Percentiles rank a stretch among this genome's conserved stretches.
Conservation (phyloP, 2,329 filamentous ascomycete genomes). For the Plenodomus biglobosus region DNA sequence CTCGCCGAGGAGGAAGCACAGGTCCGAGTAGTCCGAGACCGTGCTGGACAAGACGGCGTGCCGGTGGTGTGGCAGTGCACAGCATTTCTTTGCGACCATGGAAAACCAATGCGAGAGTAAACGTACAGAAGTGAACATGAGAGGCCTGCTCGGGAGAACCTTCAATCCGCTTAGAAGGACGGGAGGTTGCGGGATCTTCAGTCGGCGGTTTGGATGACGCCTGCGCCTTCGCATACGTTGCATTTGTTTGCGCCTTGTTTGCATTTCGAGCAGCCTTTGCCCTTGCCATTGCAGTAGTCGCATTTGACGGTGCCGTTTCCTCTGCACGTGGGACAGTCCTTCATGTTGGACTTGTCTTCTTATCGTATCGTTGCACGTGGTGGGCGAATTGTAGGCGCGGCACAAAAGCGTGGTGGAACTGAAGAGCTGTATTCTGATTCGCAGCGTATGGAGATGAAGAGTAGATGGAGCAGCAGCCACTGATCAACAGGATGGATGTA, state of each 20-base stretch:
- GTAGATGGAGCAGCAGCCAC: background rate
- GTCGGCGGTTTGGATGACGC: constrained; percentile 36
- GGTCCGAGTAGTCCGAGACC: too few species aligned
- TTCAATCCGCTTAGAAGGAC: background rate
- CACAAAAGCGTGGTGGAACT: background rate
- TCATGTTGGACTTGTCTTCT: constrained; percentile 14
- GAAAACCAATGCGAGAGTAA: background rate
- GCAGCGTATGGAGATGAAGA: background rate
- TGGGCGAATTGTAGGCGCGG: constrained; percentile 8
- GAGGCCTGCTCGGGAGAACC: background rate
- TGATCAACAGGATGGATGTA: background rate
- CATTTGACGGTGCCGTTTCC: constrained; percentile 39
- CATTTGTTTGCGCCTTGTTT: constrained; percentile 35
- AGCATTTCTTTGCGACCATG: too few species aligned
- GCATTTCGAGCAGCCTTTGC: constrained; percentile 31
- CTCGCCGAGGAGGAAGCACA: background rate
- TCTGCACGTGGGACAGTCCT: constrained; percentile 39
- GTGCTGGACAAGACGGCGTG: too few species aligned
- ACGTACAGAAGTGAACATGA: background rate
- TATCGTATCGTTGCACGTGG: constrained; percentile 2
- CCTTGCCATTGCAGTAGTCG: constrained; percentile 38
- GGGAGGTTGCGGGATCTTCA: constrained; percentile 8
- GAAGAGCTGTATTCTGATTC: constrained; percentile 3
- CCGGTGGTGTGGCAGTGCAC: constrained; percentile 1
- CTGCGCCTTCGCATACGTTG: constrained; percentile 38